Base-by-base conservation (phyloP, 2,329 filamentous ascomycete genomes). In the Corinectria fuckeliana region DNA sequence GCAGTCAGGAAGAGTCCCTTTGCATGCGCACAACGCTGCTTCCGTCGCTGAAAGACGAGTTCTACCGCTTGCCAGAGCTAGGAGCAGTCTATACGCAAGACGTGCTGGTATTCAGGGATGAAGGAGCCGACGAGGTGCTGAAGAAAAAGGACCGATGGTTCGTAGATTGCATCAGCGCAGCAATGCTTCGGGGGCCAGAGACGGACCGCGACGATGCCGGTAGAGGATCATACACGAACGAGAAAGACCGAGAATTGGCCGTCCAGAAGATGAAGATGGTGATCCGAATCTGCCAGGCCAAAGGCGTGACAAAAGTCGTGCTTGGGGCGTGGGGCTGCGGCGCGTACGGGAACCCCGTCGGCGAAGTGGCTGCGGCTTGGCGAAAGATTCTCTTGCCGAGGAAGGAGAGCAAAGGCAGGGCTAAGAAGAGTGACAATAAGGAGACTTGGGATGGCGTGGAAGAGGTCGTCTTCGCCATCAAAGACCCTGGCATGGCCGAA, bases 281-380 rank as follows among this genome's bases (percentile, higher is more conserved):
- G 1, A 68, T 89, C 71, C 77, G 85, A 1, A 81, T 88, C 4
- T 77, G 79, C 2, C 71, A 77, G 8, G 68, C 74, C 1, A 80
- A 79, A 57, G 81, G 82, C 0, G 77, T 77, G 4, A 76, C 74
- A 34, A 80, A 75, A 55, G 65, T 89, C 0, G 82, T 90, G 0
- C 75, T 89, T 0, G 87, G 87, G 0, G 86, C 87, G 0, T 89
- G 86, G 85, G 87, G 87, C 0, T 88, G 86, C 60, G 87, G 87
- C 3, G 85, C 85, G 0, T 86, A 88, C 57, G 85, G 85, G 0
- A 89, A 89, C 61, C 87, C 87, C 0, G 80, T 87, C 0, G 74
- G 74, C 1, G 85, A 89, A 70, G 75, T 89, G 26, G 86, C 86
- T 13, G 73, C 76, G 16, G 79, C 82, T 1, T 90, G 87, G 74